Conservation (phyloP, 2,329 filamentous ascomycete genomes). For the Fusarium tuaranense region DNA sequence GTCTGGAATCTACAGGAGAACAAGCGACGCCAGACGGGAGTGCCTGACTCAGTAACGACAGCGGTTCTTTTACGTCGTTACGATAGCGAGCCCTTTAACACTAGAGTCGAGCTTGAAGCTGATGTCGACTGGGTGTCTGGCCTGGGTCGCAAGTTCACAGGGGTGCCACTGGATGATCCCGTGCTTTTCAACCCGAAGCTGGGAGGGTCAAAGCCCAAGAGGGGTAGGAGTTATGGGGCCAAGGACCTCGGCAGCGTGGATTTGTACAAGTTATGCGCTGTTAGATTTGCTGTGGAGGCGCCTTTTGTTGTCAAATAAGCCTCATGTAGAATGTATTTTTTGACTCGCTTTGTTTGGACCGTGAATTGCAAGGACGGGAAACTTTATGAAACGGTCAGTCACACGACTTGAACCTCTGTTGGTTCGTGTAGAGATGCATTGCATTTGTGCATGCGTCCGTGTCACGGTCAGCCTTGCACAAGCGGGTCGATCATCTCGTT, state of each 20-base stretch:
- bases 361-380: not conserved
- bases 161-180: constrained; percentile 7
- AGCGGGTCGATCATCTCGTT: not conserved
- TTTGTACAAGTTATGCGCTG: not conserved
- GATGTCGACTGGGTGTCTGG: constrained; percentile 9
- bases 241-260: not conserved
- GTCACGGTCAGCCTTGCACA: not conserved
- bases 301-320: not conserved
- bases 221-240: not conserved
- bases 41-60: constrained; percentile 4
- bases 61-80: constrained; percentile 6
- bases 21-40: not conserved
- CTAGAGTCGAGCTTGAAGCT: constrained; percentile 5
- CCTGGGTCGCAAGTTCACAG: constrained; percentile 2
- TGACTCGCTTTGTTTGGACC: not conserved
- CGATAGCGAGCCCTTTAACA: constrained; percentile 5
- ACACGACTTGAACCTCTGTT: not conserved
- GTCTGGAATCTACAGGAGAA: constrained; percentile 17
- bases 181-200: constrained; percentile 8
- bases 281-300: constrained; percentile 6
- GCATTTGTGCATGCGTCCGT: not conserved
- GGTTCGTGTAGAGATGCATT: not conserved
- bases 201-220: constrained; percentile 5
- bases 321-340: not conserved
- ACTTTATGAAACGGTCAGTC: not conserved